Conservation (phyloP, 1,284 basidiomycete genomes). For the Leccinum solheimii region DNA sequence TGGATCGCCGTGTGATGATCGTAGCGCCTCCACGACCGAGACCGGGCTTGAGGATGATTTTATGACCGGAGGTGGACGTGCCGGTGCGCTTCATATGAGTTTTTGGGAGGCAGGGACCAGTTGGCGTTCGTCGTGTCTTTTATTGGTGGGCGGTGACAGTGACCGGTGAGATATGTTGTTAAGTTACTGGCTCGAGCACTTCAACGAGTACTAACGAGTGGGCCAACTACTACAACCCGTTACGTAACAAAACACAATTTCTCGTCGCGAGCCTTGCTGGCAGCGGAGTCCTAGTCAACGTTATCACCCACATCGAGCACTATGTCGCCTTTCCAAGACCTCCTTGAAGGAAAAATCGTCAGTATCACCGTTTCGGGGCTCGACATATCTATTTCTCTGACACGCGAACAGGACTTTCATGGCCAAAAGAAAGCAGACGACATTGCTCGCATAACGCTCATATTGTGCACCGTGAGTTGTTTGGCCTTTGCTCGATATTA, state of each 20-base stretch:
- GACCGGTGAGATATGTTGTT: no score
- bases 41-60: constrained; percentile 57
- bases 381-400: constrained; percentile 2
- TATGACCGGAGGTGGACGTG: constrained; percentile 31
- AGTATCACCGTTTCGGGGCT: constrained; percentile 22
- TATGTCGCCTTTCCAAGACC: constrained; percentile 37
- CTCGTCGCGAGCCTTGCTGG: no score
- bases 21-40: constrained; percentile 34
- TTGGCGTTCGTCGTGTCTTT: background rate
- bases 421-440: constrained; percentile 65
- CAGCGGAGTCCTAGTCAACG: background rate
- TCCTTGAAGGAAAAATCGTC: constrained; percentile 58
- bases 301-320: constrained; percentile 6
- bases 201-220: no score
- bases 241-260: constrained; percentile 17
- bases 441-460: constrained; percentile 47
- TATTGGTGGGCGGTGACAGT: background rate
- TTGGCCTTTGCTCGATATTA: background rate
- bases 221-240: background rate
- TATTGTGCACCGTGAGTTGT: constrained; percentile 43
- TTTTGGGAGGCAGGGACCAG: background rate
- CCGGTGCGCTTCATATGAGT: constrained; percentile 25
- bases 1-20: constrained; percentile 35
- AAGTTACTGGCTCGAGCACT: no score
- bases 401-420: constrained; percentile 62